phyloP scores from a whole-genome alignment of 176 grass and related monocot genomes.

The Secale cereale region DNA sequence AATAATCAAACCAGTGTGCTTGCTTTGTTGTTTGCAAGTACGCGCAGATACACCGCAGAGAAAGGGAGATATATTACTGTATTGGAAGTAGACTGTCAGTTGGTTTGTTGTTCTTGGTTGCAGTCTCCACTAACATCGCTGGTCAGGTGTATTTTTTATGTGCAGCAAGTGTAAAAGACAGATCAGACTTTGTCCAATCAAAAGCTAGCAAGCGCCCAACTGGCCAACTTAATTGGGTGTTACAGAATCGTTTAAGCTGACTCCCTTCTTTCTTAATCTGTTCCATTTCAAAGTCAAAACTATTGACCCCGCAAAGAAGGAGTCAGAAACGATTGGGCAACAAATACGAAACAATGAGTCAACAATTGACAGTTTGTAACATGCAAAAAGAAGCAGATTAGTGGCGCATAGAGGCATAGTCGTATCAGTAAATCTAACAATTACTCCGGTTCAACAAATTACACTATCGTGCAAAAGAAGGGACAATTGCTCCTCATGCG shows the following conservation, averaged over 20 bases:
- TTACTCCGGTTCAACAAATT: no score
- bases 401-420: no score
- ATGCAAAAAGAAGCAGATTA: background rate
- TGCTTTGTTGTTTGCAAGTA: conserved; percentile 18
- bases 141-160: background rate
- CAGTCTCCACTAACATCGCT: conserved; percentile 20
- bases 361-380: background rate
- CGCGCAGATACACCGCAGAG: background rate
- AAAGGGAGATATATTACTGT: background rate
- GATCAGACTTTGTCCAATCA: conserved; percentile 34
- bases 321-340: background rate
- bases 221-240: conserved; percentile 9
- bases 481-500: no score
- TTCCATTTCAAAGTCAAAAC: background rate
- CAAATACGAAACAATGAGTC: background rate
- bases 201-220: conserved; percentile 21
- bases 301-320: no score
- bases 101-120: conserved; percentile 32
- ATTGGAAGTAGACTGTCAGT: background rate
- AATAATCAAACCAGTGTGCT: background rate
- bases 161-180: conserved; percentile 12
- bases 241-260: conserved; percentile 17
- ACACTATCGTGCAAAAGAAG: no score
- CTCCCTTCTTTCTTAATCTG: conserved; percentile 3
- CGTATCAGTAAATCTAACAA: no score